These are phyloP conservation scores for Calonectria multiphialidica DNA, from an alignment of 2,329 filamentous ascomycete genomes.

Conservation along the genomic window DNA sequence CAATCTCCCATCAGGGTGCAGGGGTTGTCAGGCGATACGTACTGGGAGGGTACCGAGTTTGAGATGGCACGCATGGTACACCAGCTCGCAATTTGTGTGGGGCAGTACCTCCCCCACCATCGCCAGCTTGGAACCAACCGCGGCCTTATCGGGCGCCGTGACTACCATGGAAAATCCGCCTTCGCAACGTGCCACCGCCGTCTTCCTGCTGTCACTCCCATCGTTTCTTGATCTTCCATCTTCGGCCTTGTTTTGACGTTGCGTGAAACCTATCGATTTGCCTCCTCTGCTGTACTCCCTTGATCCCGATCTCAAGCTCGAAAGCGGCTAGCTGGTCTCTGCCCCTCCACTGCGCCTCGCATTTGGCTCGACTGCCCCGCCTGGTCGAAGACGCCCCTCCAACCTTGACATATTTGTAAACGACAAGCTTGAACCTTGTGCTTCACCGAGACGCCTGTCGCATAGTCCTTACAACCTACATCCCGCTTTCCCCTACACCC, in stretches of 20 bases:
- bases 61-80: constrained; percentile 26
- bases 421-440: background rate
- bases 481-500: background rate
- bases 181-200: constrained; percentile 18
- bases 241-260: background rate
- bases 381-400: constrained; percentile 1
- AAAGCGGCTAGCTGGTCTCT: constrained; percentile 1
- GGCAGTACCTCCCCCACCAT: constrained; percentile 35
- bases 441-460: background rate
- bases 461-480: background rate
- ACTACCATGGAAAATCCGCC: constrained; percentile 22
- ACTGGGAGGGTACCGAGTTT: constrained; percentile 9
- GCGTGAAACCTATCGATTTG: background rate
- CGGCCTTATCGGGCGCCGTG: constrained; percentile 36
- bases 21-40: constrained; percentile 22
- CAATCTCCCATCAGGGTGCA: constrained; percentile 10
- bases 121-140: constrained; percentile 31
- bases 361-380: constrained; percentile 16
- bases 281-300: background rate
- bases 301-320: background rate
- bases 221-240: background rate
- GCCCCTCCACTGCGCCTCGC: constrained; percentile 13
- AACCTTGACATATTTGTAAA: constrained; percentile 16
- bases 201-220: background rate
- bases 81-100: constrained; percentile 24